A percentile compares a stretch with the other conserved stretches of the same genome.
These are phyloP conservation scores for Osmanthus fragrans DNA, from an alignment of 257 asterid genomes.

Conservation along the genomic window DNA sequence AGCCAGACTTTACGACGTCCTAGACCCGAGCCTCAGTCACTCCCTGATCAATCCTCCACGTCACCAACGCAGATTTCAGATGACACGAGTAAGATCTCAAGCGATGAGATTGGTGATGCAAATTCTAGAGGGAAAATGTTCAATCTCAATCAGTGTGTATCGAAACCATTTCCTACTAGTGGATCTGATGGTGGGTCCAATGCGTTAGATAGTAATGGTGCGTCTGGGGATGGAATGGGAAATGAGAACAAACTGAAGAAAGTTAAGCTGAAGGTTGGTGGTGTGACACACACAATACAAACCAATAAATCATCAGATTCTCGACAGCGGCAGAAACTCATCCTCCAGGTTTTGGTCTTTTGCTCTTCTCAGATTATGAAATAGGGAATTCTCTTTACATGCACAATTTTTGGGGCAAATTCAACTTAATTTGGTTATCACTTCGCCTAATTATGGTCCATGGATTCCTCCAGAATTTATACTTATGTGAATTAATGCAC, in stretches of 20 bases:
- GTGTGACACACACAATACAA: slow-evolving; percentile 78
- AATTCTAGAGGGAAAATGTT: slow-evolving; percentile 69
- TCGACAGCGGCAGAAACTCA: slow-evolving; percentile 46
- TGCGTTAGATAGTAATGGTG: slow-evolving; percentile 37
- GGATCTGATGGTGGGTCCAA: slow-evolving; percentile 42
- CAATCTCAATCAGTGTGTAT: slow-evolving; percentile 77
- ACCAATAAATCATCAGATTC: slow-evolving; percentile 62
- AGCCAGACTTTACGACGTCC: slow-evolving; percentile 79
- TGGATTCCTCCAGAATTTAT: neutral
- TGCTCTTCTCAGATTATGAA: slow-evolving; percentile 12
- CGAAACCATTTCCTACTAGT: slow-evolving; percentile 58
- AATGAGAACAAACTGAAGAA: slow-evolving; percentile 67
- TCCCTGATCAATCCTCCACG: slow-evolving; percentile 51
- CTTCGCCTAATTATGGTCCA: neutral
- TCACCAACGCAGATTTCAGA: slow-evolving; percentile 59
- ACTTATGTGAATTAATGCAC: slow-evolving; percentile 5
- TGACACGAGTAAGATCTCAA: slow-evolving; percentile 61
- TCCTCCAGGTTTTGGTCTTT: slow-evolving; percentile 51
- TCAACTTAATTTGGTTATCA: slow-evolving; percentile 8
- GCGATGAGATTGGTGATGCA: slow-evolving; percentile 72
- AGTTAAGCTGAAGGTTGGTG: slow-evolving; percentile 92
- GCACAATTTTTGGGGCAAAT: neutral
- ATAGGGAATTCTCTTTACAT: neutral
- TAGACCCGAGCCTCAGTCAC: slow-evolving; percentile 60
- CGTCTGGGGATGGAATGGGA: slow-evolving; percentile 44